Conservation (phyloP, 495 filamentous ascomycete species). For the Podospora comata region DNA sequence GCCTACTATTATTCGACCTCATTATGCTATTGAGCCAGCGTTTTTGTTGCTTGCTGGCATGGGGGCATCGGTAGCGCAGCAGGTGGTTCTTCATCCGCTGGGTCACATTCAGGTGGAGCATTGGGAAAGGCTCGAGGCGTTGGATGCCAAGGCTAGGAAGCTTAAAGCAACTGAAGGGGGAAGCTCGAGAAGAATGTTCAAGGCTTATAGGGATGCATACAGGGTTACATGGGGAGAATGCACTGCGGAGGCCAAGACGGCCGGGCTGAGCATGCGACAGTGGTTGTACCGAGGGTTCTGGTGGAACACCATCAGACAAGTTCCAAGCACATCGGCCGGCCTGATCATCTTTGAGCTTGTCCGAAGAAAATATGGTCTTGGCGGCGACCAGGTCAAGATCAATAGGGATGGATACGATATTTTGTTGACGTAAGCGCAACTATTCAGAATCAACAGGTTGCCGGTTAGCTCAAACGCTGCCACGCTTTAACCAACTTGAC, state of each 20-base stretch:
- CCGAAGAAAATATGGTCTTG: conserved; percentile 69
- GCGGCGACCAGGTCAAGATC: conserved; percentile 59
- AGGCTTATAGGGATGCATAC: conserved; percentile 71
- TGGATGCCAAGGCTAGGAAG: conserved; percentile 61
- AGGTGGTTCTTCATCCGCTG: conserved; percentile 75
- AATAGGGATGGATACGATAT: conserved; percentile 70
- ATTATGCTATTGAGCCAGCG: conserved; percentile 79
- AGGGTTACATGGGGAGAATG: conserved; percentile 71
- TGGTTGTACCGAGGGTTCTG: conserved; percentile 81
- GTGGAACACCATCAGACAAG: conserved; percentile 70
- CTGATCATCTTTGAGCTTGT: conserved; percentile 88
- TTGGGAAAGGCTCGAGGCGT: conserved; percentile 71
- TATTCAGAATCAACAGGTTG: too few relatives aligned
- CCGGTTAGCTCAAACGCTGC: too few relatives aligned
- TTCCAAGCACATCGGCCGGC: conserved; percentile 85
- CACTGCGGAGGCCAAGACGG: conserved; percentile 55
- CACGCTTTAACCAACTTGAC: too few relatives aligned
- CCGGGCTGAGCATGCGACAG: conserved; percentile 57
- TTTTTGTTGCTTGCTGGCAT: conserved; percentile 78
- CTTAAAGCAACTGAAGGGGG: conserved; percentile 29
- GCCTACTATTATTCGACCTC: conserved; percentile 66
- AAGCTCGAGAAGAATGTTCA: conserved; percentile 51
- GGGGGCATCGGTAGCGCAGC: conserved; percentile 71
- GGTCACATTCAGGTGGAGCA: conserved; percentile 72
- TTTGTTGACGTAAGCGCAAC: conserved; percentile 41